phyloP scores from a whole-genome alignment of 148 eudicot species.

The Dianthus caryophyllus region DNA sequence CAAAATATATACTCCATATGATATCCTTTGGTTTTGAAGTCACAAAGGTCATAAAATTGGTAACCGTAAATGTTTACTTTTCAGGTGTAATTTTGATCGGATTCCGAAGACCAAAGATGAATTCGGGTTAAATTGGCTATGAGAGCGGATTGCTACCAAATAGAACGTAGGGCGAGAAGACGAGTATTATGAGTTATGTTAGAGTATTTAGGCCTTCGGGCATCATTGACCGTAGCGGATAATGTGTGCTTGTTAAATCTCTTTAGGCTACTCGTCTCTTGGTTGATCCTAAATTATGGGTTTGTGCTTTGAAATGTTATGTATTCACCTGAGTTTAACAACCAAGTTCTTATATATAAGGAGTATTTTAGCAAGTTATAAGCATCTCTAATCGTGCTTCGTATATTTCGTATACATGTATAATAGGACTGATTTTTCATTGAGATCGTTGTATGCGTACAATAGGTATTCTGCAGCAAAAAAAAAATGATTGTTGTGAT shows the following conservation, averaged over 20 bases:
- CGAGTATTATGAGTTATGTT: background rate
- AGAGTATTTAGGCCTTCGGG: background rate
- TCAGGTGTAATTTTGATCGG: background rate
- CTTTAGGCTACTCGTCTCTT: constrained; percentile 6
- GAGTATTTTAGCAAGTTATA: too few relatives aligned
- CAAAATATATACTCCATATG: too few relatives aligned
- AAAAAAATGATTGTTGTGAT: too few relatives aligned
- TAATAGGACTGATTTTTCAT: too few relatives aligned
- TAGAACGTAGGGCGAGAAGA: constrained; percentile 5
- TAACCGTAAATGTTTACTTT: background rate
- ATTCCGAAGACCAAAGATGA: background rate
- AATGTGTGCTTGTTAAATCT: background rate
- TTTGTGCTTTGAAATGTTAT: background rate
- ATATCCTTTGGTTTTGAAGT: background rate
- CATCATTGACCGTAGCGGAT: background rate
- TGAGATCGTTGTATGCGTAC: too few relatives aligned
- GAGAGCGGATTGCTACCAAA: constrained; percentile 1
- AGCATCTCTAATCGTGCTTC: too few relatives aligned
- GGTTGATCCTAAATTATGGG: background rate
- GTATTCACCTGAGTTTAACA: background rate
- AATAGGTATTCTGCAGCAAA: too few relatives aligned
- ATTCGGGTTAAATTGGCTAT: background rate
- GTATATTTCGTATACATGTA: too few relatives aligned
- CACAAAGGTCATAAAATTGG: too few relatives aligned
- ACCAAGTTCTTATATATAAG: too few relatives aligned